Conservation (phyloP, 108 stramenopile genomes). For the Pseudonitzschia delicatissima region DNA sequence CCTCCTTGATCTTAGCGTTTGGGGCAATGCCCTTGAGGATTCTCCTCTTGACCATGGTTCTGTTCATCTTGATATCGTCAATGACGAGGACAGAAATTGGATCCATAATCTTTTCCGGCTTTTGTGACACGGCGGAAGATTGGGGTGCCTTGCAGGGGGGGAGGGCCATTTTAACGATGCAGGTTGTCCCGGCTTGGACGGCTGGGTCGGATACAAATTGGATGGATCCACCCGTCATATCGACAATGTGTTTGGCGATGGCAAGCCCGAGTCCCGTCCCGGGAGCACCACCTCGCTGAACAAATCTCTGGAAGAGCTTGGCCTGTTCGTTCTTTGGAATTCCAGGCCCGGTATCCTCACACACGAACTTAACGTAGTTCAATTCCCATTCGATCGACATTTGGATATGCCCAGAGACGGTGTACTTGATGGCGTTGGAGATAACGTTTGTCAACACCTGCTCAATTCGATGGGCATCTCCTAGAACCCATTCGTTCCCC, state of each 20-base stretch:
- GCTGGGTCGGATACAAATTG: slow-evolving; percentile 57
- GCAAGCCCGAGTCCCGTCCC: slow-evolving; percentile 79
- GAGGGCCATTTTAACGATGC: slow-evolving; percentile 53
- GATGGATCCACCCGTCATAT: slow-evolving; percentile 54
- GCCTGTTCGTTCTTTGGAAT: slow-evolving; percentile 61
- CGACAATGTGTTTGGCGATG: slow-evolving; percentile 72
- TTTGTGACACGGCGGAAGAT: slow-evolving; percentile 1
- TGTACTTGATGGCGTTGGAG: slow-evolving; percentile 76
- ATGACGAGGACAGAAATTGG: slow-evolving; percentile 49
- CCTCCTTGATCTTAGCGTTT: slow-evolving; percentile 51
- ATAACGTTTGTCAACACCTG: slow-evolving; percentile 70
- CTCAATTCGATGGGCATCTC: slow-evolving; percentile 63
- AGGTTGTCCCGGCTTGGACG: slow-evolving; percentile 52
- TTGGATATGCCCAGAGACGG: slow-evolving; percentile 45
- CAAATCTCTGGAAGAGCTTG: slow-evolving; percentile 70
- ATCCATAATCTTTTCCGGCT: slow-evolving; percentile 32
- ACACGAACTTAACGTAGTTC: slow-evolving; percentile 38
- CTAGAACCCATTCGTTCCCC: slow-evolving; percentile 48
- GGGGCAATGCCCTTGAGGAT: slow-evolving; percentile 56
- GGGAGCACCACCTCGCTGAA: slow-evolving; percentile 66
- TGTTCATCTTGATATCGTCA: slow-evolving; percentile 71
- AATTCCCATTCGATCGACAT: slow-evolving; percentile 41
- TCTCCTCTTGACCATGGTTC: slow-evolving; percentile 52
- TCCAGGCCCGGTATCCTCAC: slow-evolving; percentile 80
- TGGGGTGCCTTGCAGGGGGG: slow-evolving; percentile 41